Conservation (phyloP, 1,139 yeast species). For the Yamadazyma siamensis region DNA sequence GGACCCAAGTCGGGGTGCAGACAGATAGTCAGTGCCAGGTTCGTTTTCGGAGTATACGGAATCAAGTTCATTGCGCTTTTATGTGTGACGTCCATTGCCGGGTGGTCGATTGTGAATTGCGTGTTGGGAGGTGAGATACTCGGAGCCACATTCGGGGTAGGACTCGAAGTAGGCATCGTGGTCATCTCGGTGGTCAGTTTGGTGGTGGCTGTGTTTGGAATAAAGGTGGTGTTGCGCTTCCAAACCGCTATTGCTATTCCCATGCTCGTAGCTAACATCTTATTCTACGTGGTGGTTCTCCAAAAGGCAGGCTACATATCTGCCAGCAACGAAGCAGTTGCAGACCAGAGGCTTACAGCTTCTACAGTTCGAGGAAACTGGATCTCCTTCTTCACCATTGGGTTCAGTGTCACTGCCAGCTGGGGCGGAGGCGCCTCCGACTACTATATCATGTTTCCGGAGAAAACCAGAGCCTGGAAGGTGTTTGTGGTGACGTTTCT, state of each 20-base stretch:
- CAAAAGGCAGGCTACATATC: constrained; percentile 45
- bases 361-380: constrained; percentile 56
- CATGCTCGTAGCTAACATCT: constrained; percentile 61
- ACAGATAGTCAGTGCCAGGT: constrained; percentile 39
- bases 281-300: constrained; percentile 68
- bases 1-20: constrained; percentile 42
- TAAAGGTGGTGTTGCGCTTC: constrained; percentile 54
- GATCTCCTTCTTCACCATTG: constrained; percentile 69
- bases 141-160: constrained; percentile 22
- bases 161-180: constrained; percentile 30
- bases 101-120: constrained; percentile 42
- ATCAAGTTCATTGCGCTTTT: constrained; percentile 32
- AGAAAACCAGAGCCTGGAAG: constrained; percentile 55
- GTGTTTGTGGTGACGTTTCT: constrained; percentile 63
- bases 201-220: constrained; percentile 34
- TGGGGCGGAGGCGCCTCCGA: constrained; percentile 92
- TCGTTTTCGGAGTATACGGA: constrained; percentile 39
- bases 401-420: constrained; percentile 79
- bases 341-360: constrained; percentile 24
- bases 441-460: constrained; percentile 81
- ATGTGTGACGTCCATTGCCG: constrained; percentile 33
- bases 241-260: constrained; percentile 72
- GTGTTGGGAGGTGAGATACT: constrained; percentile 38
- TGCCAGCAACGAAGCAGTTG: constrained; percentile 28
- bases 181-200: constrained; percentile 27